phyloP scores from a whole-genome alignment of 371 early-diverging fungal species.

The Mortierella sp. region DNA sequence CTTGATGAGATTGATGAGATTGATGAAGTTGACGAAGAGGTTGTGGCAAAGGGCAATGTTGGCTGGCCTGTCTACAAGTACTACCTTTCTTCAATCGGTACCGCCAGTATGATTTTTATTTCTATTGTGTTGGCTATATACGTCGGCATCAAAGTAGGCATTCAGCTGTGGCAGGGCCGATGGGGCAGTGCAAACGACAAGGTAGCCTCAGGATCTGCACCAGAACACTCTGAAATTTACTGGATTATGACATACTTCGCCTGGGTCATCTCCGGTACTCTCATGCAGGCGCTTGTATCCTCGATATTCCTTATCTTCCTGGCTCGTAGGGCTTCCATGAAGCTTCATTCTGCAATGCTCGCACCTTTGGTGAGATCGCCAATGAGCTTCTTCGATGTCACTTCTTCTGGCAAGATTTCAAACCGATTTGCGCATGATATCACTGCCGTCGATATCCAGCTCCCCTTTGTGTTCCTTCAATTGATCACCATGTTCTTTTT shows the following conservation, averaged over 20 bases:
- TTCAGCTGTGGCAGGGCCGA: slow-evolving; percentile 15
- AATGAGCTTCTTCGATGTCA: slow-evolving; percentile 82
- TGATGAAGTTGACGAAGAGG: slow-evolving; percentile 31
- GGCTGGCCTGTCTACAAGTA: slow-evolving; percentile 43
- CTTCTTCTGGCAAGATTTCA: slow-evolving; percentile 83
- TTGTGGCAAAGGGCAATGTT: slow-evolving; percentile 18
- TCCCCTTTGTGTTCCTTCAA: slow-evolving; percentile 15
- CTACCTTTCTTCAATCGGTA: slow-evolving; percentile 17
- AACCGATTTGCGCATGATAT: slow-evolving; percentile 88
- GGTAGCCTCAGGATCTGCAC: not conserved
- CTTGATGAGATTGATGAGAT: slow-evolving; percentile 16
- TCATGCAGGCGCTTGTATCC: slow-evolving; percentile 1
- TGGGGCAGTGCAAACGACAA: slow-evolving; percentile 27
- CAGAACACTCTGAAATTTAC: slow-evolving; percentile 5
- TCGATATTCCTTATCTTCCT: slow-evolving; percentile 7
- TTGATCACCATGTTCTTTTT: not conserved
- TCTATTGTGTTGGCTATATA: not conserved
- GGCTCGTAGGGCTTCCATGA: slow-evolving; percentile 50
- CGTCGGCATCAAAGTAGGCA: not conserved
- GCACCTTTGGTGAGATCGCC: slow-evolving; percentile 65
- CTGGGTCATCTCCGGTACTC: slow-evolving; percentile 17
- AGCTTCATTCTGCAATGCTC: slow-evolving; percentile 61
- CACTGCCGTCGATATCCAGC: slow-evolving; percentile 70
- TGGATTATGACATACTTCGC: slow-evolving; percentile 31
- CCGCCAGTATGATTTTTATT: slow-evolving; percentile 1